Evolutionary conservation across 2,329 filamentous ascomycete species (phyloP).

Genomic region (Zarea fungicola): DNA sequence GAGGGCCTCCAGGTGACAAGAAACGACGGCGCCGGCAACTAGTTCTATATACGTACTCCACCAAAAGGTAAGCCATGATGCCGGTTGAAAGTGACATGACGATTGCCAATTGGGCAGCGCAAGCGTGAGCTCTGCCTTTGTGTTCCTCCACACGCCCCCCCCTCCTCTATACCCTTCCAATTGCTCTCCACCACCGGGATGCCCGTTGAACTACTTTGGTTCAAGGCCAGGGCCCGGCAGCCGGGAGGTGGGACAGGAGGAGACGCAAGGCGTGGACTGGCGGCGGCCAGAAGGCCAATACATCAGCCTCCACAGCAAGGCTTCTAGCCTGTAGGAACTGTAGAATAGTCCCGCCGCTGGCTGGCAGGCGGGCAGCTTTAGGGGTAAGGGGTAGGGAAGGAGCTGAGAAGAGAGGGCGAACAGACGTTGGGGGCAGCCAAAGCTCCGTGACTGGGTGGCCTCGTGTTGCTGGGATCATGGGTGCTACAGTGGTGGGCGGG

Average conservation of each 20-base stretch:
- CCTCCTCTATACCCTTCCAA: not conserved
- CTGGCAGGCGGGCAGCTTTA: too few relatives aligned
- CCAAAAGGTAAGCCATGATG: constrained; percentile 12
- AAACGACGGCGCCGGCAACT: constrained; percentile 2
- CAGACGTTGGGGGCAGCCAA: not conserved
- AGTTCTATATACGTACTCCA: constrained; percentile 10
- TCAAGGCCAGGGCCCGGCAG: constrained; percentile 4
- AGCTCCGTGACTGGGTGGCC: constrained; percentile 8
- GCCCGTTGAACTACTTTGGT: constrained; percentile 1
- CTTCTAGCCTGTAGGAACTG: too few relatives aligned
- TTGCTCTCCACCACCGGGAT: not conserved
- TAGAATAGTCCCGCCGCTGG: not conserved
- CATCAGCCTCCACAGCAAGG: not conserved
- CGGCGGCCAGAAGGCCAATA: not conserved
- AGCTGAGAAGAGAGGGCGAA: constrained; percentile 3
- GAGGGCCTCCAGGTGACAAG: constrained; percentile 6
- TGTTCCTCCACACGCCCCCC: constrained; percentile 7
- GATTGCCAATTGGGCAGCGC: constrained; percentile 12
- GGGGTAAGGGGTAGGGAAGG: too few relatives aligned
- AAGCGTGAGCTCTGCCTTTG: constrained; percentile 10
- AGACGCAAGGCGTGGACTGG: not conserved
- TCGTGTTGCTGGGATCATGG: constrained; percentile 14
- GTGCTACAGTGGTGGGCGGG: not conserved
- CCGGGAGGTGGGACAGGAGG: constrained; percentile 6
- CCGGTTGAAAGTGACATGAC: constrained; percentile 4